Conservation (phyloP, 345 rosid species). For the Citrus glauca region DNA sequence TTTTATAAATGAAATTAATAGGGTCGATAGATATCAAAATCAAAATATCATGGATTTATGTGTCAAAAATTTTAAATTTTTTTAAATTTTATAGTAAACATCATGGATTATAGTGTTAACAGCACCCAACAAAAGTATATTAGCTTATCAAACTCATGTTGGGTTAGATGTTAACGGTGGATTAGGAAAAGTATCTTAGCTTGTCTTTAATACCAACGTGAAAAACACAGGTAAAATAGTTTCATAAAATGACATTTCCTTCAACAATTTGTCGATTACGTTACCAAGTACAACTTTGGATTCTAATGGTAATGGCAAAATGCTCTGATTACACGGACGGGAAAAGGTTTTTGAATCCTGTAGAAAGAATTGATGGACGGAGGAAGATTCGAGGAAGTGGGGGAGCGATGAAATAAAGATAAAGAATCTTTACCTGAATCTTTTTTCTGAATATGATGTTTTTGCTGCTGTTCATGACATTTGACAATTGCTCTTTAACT, state of each 20-base stretch:
- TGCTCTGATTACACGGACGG: background rate
- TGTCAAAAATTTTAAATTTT: too few species aligned
- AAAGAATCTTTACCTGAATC: background rate
- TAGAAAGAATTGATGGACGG: background rate
- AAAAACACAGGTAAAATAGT: background rate
- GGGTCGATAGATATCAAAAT: too few species aligned
- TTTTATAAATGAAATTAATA: too few species aligned
- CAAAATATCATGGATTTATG: too few species aligned
- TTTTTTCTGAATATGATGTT: background rate
- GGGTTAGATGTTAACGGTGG: too few species aligned
- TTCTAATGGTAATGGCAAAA: background rate
- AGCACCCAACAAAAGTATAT: too few species aligned
- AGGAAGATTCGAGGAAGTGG: slow-evolving; percentile 17
- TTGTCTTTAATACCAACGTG: background rate
- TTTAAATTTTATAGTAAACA: too few species aligned
- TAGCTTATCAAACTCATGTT: too few species aligned
- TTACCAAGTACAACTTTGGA: background rate
- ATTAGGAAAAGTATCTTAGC: too few species aligned
- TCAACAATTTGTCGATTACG: background rate
- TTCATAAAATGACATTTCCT: background rate
- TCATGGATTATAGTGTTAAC: too few species aligned
- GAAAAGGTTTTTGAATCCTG: background rate
- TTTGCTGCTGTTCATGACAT: background rate
- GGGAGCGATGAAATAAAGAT: background rate
- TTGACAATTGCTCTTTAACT: background rate